Conservation (phyloP, 371 early-diverging fungal genomes). For the Neoconidiobolus thromboides region DNA sequence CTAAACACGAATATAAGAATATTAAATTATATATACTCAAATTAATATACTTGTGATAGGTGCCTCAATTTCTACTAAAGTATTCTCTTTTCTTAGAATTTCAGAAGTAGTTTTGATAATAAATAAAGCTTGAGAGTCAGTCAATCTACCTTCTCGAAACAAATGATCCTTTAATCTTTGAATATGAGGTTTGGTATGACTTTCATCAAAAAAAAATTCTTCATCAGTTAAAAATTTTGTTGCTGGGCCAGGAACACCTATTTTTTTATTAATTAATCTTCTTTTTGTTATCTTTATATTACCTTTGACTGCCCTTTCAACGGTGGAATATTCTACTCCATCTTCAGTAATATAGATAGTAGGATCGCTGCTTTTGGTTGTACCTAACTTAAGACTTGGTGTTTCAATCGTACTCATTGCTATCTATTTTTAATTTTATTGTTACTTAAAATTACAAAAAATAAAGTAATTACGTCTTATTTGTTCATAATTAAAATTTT, state of each 20-base stretch:
- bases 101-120: conserved; percentile 61
- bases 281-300: neutral
- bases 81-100: conserved; percentile 55
- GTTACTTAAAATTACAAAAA: too few relatives aligned
- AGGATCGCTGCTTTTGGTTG: neutral
- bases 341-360: conserved; percentile 1
- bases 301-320: neutral
- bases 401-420: too few relatives aligned
- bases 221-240: conserved; percentile 25
- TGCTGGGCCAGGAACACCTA: conserved; percentile 30
- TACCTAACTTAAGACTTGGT: neutral
- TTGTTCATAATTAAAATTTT: too few relatives aligned
- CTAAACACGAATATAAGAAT: conserved; percentile 16
- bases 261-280: neutral
- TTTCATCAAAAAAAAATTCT: conserved; percentile 31
- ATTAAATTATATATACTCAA: neutral
- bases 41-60: conserved; percentile 56
- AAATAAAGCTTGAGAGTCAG: conserved; percentile 73
- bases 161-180: conserved; percentile 61
- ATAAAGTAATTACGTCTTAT: too few relatives aligned
- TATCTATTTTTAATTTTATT: too few relatives aligned
- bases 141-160: conserved; percentile 77
- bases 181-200: conserved; percentile 57
- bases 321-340: neutral
- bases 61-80: conserved; percentile 65